Evolutionary conservation across 2,329 filamentous ascomycete species (phyloP).

Genomic region (Aspergillus ruber): DNA sequence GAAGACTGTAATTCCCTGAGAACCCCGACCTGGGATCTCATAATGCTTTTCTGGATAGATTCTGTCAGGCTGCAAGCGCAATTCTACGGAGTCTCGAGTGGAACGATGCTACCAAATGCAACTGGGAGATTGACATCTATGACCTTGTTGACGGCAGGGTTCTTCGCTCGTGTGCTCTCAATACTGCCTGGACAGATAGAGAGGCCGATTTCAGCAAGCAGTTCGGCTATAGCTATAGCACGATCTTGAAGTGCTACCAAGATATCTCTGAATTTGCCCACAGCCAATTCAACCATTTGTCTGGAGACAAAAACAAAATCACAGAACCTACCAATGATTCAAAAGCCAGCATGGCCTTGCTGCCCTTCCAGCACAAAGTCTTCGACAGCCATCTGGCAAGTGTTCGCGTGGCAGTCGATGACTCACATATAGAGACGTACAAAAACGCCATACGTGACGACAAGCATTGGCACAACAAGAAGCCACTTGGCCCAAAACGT

Average conservation of each 20-base stretch:
- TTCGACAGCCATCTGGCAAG: slow-evolving; percentile 14
- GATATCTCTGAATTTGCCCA: neutral
- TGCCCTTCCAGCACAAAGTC: slow-evolving; percentile 13
- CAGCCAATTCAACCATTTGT: neutral
- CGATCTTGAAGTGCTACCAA: neutral
- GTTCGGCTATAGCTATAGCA: neutral
- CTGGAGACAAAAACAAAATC: neutral
- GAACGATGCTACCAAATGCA: neutral
- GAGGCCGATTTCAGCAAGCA: neutral
- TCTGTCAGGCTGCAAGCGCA: neutral
- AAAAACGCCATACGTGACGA: slow-evolving; percentile 16
- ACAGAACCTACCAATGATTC: neutral
- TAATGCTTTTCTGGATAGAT: neutral
- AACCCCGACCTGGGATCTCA: neutral
- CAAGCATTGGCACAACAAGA: slow-evolving; percentile 22
- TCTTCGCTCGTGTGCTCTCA: neutral
- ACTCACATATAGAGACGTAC: slow-evolving; percentile 4
- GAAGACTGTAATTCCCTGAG: neutral
- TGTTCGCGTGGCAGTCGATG: slow-evolving; percentile 10
- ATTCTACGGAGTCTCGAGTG: slow-evolving; percentile 2
- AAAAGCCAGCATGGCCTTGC: neutral
- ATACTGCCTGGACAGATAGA: neutral
- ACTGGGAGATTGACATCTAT: neutral
- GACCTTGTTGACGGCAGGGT: slow-evolving; percentile 2
- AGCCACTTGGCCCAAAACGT: slow-evolving; percentile 16